Percentiles rank a stretch among this genome's conserved stretches.
Conservation (phyloP, 306 rosid genomes). For the Rubus parviflorus region DNA sequence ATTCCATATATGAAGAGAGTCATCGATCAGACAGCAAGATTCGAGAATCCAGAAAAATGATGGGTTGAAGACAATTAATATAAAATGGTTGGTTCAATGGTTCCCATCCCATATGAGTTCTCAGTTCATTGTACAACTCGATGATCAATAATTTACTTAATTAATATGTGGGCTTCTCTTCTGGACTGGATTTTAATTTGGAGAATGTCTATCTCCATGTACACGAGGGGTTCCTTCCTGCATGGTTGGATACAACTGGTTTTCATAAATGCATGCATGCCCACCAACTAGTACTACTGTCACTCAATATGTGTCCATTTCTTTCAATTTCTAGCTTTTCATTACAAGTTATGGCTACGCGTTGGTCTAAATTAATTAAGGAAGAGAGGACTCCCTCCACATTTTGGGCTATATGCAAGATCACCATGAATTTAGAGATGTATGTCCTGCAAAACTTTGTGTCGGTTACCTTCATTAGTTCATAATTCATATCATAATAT, state of each 20-base stretch:
- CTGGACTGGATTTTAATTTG: conserved; percentile 23
- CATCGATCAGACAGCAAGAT: conserved; percentile 24
- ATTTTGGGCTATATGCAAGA: background rate
- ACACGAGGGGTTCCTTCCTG: conserved; percentile 41
- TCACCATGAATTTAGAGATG: background rate
- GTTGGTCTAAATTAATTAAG: background rate
- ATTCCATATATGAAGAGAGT: conserved; percentile 8
- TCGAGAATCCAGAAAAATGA: conserved; percentile 23
- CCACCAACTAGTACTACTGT: background rate
- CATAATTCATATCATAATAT: background rate
- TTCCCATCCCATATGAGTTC: conserved; percentile 35
- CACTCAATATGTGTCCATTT: background rate
- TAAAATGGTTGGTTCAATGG: conserved; percentile 5
- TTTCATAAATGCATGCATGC: conserved; percentile 30
- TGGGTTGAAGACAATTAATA: conserved; percentile 16
- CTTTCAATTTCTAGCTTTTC: background rate
- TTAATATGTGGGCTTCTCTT: conserved; percentile 28
- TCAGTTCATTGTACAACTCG: conserved; percentile 24
- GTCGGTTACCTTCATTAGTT: conserved; percentile 7
- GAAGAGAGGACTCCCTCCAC: conserved; percentile 1
- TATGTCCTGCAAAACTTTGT: background rate
- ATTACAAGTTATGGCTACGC: background rate
- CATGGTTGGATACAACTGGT: conserved; percentile 54
- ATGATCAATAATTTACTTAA: conserved; percentile 31
- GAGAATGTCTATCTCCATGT: conserved; percentile 40